These are phyloP conservation scores for Paramyrothecium roridum DNA, from an alignment of 2,329 filamentous ascomycete genomes.

Conservation along the genomic window DNA sequence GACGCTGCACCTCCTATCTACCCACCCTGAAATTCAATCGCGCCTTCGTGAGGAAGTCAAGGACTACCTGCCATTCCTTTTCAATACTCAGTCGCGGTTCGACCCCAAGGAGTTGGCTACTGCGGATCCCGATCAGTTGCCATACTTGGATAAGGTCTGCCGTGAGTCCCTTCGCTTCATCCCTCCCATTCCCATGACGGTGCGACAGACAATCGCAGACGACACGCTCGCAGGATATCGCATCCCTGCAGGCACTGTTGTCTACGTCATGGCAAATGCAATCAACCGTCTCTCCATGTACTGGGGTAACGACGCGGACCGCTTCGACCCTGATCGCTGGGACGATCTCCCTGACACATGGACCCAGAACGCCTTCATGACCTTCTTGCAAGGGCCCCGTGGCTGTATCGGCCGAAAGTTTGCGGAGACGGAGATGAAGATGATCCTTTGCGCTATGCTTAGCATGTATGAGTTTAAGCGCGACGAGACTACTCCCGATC, in stretches of 20 bases:
- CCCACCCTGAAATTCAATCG: conserved; percentile 32
- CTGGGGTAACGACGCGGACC: conserved; percentile 35
- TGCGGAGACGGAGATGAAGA: conserved; percentile 28
- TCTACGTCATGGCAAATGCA: conserved; percentile 38
- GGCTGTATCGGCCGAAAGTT: conserved; percentile 26
- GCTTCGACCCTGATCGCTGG: conserved; percentile 40
- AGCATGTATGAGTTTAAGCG: conserved; percentile 2
- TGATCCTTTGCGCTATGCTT: conserved; percentile 7
- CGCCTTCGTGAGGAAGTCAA: conserved; percentile 37
- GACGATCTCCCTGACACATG: conserved; percentile 30
- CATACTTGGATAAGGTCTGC: conserved; percentile 43
- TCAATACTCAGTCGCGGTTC: conserved; percentile 26
- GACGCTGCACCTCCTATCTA: conserved; percentile 37
- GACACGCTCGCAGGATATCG: conserved; percentile 34
- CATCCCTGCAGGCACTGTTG: conserved; percentile 37
- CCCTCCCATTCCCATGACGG: conserved; percentile 29
- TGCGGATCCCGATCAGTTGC: conserved; percentile 19
- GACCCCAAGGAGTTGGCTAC: conserved; percentile 21
- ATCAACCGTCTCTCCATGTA: conserved; percentile 35
- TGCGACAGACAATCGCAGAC: conserved; percentile 32
- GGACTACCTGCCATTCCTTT: conserved; percentile 25
- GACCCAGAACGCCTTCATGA: conserved; percentile 30
- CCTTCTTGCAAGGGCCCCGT: conserved; percentile 25
- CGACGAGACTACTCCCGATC: background rate
- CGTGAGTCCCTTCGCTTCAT: conserved; percentile 42